phyloP scores from a whole-genome alignment of 345 rosid species.

The Pistacia integerrima region DNA sequence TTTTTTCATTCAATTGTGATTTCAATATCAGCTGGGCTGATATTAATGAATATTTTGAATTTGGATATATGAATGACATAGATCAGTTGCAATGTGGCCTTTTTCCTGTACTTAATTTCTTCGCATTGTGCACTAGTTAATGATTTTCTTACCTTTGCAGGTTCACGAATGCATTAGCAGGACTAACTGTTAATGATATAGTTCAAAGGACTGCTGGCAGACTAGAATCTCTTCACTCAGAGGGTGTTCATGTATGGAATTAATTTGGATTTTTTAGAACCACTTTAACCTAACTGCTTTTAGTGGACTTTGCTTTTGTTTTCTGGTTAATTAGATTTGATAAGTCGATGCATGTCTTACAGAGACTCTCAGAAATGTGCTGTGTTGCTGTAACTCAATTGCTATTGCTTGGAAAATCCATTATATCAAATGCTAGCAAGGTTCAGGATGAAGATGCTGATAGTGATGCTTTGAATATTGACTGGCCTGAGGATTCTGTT shows the following conservation, averaged over 20 bases:
- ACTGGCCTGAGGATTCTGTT: slow-evolving; percentile 91
- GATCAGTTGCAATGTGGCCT: neutral
- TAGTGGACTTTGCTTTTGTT: neutral
- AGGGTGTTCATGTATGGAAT: slow-evolving; percentile 89
- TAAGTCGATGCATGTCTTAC: slow-evolving; percentile 37
- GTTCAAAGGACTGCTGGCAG: slow-evolving; percentile 84
- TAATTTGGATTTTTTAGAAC: slow-evolving; percentile 14
- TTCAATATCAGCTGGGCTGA: neutral
- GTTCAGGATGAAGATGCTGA: slow-evolving; percentile 65
- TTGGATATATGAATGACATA: neutral
- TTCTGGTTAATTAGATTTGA: neutral
- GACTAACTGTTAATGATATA: slow-evolving; percentile 63
- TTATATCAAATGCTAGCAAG: slow-evolving; percentile 68
- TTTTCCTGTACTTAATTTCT: neutral
- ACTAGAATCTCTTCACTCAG: slow-evolving; percentile 91
- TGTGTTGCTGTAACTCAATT: slow-evolving; percentile 84
- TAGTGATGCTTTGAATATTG: slow-evolving; percentile 47
- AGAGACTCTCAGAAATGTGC: slow-evolving; percentile 96
- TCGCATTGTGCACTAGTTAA: neutral
- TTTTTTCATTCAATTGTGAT: neutral
- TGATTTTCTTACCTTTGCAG: slow-evolving; percentile 42
- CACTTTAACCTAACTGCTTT: neutral
- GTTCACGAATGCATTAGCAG: slow-evolving; percentile 76
- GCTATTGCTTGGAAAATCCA: slow-evolving; percentile 75
- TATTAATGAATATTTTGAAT: neutral